phyloP scores from a whole-genome alignment of 1,284 basidiomycete genomes.

The Ceratobasidium sp. region DNA sequence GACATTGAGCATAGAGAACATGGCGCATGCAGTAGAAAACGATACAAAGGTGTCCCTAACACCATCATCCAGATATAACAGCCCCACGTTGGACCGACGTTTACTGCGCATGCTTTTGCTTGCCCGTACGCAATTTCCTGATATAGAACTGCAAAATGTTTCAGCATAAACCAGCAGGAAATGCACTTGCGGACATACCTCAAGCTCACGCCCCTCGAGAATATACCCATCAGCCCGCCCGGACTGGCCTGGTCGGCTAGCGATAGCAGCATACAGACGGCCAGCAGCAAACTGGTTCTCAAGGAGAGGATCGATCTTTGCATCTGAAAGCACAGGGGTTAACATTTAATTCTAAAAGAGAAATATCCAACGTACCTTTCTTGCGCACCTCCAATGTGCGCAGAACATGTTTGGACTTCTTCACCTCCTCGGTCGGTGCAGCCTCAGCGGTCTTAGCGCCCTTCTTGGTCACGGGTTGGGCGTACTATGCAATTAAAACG shows the following conservation, averaged over 20 bases:
- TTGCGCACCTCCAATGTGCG: slow-evolving; percentile 87
- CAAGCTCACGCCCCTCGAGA: slow-evolving; percentile 95
- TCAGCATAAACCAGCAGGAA: slow-evolving; percentile 48
- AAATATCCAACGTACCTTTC: slow-evolving; percentile 68
- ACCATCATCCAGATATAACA: neutral
- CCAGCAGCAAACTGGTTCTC: slow-evolving; percentile 88
- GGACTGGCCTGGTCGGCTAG: slow-evolving; percentile 93
- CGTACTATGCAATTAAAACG: slow-evolving; percentile 68
- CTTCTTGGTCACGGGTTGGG: slow-evolving; percentile 88
- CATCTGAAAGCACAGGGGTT: slow-evolving; percentile 62
- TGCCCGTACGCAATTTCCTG: slow-evolving; percentile 89
- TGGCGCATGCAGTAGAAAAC: slow-evolving; percentile 36
- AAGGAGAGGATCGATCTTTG: slow-evolving; percentile 88
- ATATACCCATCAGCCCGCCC: slow-evolving; percentile 95
- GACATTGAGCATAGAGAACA: slow-evolving; percentile 39
- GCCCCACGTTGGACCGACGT: neutral
- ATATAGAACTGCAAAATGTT: slow-evolving; percentile 79
- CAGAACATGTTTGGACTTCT: slow-evolving; percentile 89
- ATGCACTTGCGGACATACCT: slow-evolving; percentile 67
- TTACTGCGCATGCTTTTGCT: slow-evolving; percentile 80
- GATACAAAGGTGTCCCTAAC: slow-evolving; percentile 29
- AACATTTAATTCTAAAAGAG: slow-evolving; percentile 43
- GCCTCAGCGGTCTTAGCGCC: slow-evolving; percentile 70
- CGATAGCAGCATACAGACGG: slow-evolving; percentile 88
- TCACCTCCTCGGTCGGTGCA: slow-evolving; percentile 69